Conservation (phyloP, 768 basidiomycete genomes). For the Boletus tylopilopsis region DNA sequence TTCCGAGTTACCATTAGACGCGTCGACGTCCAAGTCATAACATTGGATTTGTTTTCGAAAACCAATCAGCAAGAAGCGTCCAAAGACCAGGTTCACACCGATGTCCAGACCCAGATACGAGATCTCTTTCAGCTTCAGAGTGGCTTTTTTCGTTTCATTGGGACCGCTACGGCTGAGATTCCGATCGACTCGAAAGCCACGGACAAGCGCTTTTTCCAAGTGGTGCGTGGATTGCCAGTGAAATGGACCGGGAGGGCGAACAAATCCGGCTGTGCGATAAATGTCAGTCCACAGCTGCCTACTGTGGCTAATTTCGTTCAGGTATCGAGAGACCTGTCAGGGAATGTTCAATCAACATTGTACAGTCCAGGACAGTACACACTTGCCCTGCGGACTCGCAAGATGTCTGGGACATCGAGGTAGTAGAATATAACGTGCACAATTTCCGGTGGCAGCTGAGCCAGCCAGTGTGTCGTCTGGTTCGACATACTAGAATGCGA, state of each 20-base stretch:
- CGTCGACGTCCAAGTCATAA: too few relatives aligned
- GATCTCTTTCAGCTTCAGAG: too few relatives aligned
- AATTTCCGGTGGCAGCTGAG: not conserved
- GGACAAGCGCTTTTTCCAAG: conserved; percentile 13
- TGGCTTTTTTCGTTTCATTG: too few relatives aligned
- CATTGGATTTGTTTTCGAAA: too few relatives aligned
- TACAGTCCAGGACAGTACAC: not conserved
- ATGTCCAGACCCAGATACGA: too few relatives aligned
- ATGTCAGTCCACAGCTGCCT: conserved; percentile 14
- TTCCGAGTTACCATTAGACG: not conserved
- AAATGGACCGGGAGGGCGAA: too few relatives aligned
- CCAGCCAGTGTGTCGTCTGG: not conserved
- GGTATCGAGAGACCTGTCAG: conserved; percentile 9
- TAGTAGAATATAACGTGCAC: not conserved
- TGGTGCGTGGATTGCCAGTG: conserved; percentile 10
- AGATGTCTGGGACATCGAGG: too few relatives aligned
- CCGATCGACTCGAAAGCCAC: conserved; percentile 3
- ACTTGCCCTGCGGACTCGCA: too few relatives aligned
- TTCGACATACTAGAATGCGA: too few relatives aligned
- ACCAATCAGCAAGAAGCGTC: too few relatives aligned
- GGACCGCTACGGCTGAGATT: not conserved
- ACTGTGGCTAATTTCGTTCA: conserved; percentile 1
- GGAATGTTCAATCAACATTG: not conserved
- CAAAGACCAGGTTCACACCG: too few relatives aligned
- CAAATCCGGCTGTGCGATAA: conserved; percentile 10